A percentile compares a stretch with the other conserved stretches of the same genome.
These are phyloP conservation scores for Backusella mclennaniae DNA, from an alignment of 192 early-diverging fungal species.

Conservation along the genomic window DNA sequence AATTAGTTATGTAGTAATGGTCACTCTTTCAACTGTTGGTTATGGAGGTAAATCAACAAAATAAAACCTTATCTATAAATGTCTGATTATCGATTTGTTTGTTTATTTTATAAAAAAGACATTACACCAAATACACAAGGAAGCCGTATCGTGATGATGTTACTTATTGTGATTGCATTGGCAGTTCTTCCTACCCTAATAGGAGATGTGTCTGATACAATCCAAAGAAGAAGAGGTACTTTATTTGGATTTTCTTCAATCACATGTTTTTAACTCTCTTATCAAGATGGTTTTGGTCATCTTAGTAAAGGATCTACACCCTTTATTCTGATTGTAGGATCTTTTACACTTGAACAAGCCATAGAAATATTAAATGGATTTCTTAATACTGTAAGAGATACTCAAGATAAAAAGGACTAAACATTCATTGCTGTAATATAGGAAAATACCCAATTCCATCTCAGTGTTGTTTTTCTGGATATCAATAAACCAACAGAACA, in stretches of 20 bases:
- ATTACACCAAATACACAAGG: slow-evolving; percentile 53
- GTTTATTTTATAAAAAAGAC: slow-evolving; percentile 34
- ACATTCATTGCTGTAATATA: neutral
- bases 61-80: neutral
- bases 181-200: slow-evolving; percentile 56
- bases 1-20: slow-evolving; percentile 56
- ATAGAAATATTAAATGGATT: slow-evolving; percentile 43
- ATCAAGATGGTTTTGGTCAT: slow-evolving; percentile 19
- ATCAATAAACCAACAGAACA: slow-evolving; percentile 41
- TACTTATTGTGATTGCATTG: slow-evolving; percentile 55
- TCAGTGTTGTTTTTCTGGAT: slow-evolving; percentile 44
- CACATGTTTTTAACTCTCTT: too few species aligned
- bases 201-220: slow-evolving; percentile 38
- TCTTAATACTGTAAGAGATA: slow-evolving; percentile 32
- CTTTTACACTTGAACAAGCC: slow-evolving; percentile 38
- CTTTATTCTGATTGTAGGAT: slow-evolving; percentile 44
- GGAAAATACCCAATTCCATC: slow-evolving; percentile 23
- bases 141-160: slow-evolving; percentile 52
- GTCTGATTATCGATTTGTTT: neutral
- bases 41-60: slow-evolving; percentile 43
- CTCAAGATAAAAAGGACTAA: too few species aligned
- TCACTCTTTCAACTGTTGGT: slow-evolving; percentile 66
- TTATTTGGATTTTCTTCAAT: neutral
- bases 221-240: slow-evolving; percentile 27
- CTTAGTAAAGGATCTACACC: slow-evolving; percentile 17